Evolutionary conservation across 352 stramenopile species (phyloP).

Genomic region (Globisporangium ultimum): DNA sequence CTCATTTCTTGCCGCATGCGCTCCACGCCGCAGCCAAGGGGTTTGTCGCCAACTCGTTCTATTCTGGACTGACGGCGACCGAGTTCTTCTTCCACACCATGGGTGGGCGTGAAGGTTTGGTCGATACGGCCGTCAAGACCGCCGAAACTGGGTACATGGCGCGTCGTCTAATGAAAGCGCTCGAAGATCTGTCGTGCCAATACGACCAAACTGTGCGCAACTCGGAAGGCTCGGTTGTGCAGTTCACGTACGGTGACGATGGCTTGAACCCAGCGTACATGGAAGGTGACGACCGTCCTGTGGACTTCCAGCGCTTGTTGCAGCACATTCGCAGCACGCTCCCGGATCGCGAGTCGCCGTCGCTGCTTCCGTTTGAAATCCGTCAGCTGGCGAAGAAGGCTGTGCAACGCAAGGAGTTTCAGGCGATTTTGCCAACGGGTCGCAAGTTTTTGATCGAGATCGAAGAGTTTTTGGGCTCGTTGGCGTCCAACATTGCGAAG

Average conservation of each 20-base stretch:
- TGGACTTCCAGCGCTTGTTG: constrained; percentile 95
- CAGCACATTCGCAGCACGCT: constrained; percentile 87
- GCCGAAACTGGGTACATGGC: constrained; percentile 99
- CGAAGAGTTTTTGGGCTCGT: constrained; percentile 70
- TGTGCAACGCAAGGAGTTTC: constrained; percentile 76
- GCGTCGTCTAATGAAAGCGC: constrained; percentile 96
- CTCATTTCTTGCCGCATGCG: constrained; percentile 94
- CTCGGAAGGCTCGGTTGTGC: constrained; percentile 92
- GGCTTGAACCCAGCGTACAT: constrained; percentile 97
- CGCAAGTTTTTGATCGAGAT: constrained; percentile 90
- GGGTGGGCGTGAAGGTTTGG: constrained; percentile 98
- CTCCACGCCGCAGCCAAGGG: constrained; percentile 96
- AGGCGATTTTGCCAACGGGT: constrained; percentile 83
- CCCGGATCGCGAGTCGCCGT: constrained; percentile 60
- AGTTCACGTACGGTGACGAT: constrained; percentile 99
- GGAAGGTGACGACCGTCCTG: constrained; percentile 92
- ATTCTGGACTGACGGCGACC: constrained; percentile 96
- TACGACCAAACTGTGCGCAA: constrained; percentile 93
- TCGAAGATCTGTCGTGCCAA: constrained; percentile 97
- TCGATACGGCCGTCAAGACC: constrained; percentile 99
- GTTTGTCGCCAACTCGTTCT: constrained; percentile 99
- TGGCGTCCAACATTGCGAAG: constrained; percentile 59
- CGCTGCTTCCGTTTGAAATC: constrained; percentile 81
- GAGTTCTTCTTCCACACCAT: constrained; percentile 99
- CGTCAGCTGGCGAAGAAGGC: constrained; percentile 80